These are phyloP conservation scores for Nicotiana benthamiana DNA, from an alignment of 257 asterid genomes.

Conservation along the genomic window DNA sequence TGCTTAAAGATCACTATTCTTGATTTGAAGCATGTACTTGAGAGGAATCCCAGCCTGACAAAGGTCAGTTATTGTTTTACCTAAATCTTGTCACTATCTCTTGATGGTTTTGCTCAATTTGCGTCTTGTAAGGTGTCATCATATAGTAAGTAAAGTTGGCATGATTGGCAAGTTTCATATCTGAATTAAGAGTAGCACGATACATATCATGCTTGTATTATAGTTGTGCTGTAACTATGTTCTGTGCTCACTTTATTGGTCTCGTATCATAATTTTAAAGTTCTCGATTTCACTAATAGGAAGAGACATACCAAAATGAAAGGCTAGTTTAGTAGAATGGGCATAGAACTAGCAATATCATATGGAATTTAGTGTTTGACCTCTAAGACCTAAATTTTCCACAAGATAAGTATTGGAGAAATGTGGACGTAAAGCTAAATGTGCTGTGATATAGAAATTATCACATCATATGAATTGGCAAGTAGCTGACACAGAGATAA, in stretches of 20 bases:
- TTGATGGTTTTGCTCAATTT: neutral
- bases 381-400: no score
- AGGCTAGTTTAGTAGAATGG: no score
- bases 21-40: conserved; percentile 52
- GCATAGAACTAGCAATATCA: no score
- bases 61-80: conserved; percentile 35
- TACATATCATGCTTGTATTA: neutral
- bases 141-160: neutral
- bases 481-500: no score
- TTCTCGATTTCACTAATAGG: no score
- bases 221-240: neutral
- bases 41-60: conserved; percentile 45
- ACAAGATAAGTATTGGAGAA: no score
- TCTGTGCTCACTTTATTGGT: neutral
- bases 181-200: neutral
- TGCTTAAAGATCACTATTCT: conserved; percentile 43
- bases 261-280: no score
- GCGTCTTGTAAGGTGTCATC: neutral
- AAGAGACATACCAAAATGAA: no score
- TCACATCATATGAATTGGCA: no score
- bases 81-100: neutral
- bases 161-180: neutral
- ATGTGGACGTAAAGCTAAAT: no score
- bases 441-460: no score
- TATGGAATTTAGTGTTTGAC: no score